Percentiles rank a stretch among this genome's conserved stretches.
These are phyloP conservation scores for Crucibulum laeve DNA, from an alignment of 768 basidiomycete species.

Conservation along the genomic window DNA sequence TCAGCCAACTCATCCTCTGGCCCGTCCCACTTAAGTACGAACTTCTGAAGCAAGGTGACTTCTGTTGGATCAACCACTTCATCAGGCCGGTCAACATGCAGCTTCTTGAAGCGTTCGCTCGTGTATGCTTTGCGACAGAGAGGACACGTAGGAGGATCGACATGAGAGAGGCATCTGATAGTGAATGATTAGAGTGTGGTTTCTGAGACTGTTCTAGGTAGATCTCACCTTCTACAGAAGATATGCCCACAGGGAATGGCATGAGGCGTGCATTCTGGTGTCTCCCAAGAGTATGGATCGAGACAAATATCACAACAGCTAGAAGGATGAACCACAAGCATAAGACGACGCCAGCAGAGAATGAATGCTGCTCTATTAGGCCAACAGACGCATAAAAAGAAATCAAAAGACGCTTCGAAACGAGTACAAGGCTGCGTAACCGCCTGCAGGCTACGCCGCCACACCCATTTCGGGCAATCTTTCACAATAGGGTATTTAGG, in stretches of 20 bases:
- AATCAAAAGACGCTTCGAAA: neutral
- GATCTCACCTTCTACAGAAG: conserved; percentile 54
- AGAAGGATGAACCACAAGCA: conserved; percentile 53
- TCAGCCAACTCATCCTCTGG: conserved; percentile 28
- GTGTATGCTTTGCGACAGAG: conserved; percentile 62
- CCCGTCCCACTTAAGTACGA: conserved; percentile 35
- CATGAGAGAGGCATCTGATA: conserved; percentile 49
- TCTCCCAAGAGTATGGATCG: conserved; percentile 48
- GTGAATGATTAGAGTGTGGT: conserved; percentile 4
- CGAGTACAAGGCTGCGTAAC: neutral
- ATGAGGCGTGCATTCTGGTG: conserved; percentile 44
- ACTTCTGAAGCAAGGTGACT: conserved; percentile 29
- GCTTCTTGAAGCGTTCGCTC: conserved; percentile 54
- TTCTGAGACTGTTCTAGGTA: neutral
- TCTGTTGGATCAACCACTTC: conserved; percentile 31
- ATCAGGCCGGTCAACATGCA: conserved; percentile 56
- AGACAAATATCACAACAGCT: conserved; percentile 67
- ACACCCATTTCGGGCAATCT: neutral
- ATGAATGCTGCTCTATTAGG: no score
- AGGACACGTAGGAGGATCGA: conserved; percentile 53
- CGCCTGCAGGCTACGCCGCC: neutral
- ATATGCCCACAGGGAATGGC: conserved; percentile 66
- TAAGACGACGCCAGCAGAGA: conserved; percentile 6
- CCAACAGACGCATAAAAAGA: no score
- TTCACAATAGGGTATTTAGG: neutral